Percentiles rank a stretch among this genome's conserved stretches.
phyloP scores from a whole-genome alignment of 345 rosid species.

The Raphanus raphanistrum region DNA sequence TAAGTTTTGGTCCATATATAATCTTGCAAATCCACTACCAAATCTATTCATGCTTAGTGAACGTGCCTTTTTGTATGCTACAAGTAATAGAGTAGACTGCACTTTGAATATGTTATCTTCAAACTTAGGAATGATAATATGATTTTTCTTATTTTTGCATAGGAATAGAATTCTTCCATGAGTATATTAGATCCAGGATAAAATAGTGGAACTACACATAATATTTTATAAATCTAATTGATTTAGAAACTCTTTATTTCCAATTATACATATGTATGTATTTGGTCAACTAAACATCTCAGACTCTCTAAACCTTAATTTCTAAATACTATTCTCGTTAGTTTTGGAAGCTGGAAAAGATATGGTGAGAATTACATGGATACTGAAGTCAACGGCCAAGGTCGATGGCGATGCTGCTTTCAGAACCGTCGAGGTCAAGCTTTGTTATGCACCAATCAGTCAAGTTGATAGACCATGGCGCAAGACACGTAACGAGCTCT shows the following conservation, averaged over 20 bases:
- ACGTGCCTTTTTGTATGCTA: background rate
- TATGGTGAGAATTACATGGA: constrained; percentile 59
- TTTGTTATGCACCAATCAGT: constrained; percentile 75
- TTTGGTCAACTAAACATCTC: background rate
- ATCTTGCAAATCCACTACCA: background rate
- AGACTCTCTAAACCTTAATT: background rate
- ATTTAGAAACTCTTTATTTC: too few species aligned
- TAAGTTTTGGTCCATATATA: constrained; percentile 31
- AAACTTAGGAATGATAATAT: background rate
- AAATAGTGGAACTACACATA: background rate
- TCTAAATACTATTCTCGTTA: background rate
- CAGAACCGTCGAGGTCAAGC: constrained; percentile 50
- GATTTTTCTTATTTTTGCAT: background rate
- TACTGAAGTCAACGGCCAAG: constrained; percentile 44
- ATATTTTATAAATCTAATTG: too few species aligned
- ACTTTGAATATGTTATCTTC: background rate
- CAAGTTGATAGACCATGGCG: constrained; percentile 80
- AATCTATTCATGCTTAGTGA: background rate
- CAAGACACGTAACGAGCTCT: constrained; percentile 50
- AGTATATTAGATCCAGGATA: background rate
- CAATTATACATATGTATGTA: too few species aligned
- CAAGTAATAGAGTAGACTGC: background rate
- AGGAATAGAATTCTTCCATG: too few species aligned
- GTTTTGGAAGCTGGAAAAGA: constrained; percentile 53
- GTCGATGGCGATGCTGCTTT: constrained; percentile 46